A percentile compares a stretch with the other conserved stretches of the same genome.
These are phyloP conservation scores for Pezicula rhizophila DNA, from an alignment of 2,329 filamentous ascomycete species.

Conservation along the genomic window DNA sequence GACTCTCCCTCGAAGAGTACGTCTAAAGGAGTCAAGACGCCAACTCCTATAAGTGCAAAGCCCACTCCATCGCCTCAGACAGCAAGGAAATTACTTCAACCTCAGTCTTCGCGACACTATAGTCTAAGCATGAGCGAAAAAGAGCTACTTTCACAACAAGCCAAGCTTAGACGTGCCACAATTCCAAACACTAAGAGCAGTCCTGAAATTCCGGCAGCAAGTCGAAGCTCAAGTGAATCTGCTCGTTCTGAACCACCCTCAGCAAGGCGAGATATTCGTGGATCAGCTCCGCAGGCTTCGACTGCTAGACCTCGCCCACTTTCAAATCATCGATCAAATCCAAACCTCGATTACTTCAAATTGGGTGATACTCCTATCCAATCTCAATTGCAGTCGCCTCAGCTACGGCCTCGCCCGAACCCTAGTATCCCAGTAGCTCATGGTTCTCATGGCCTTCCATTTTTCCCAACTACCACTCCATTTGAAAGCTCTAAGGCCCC, in stretches of 20 bases:
- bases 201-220: conserved; percentile 11
- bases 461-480: conserved; percentile 22
- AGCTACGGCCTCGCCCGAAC: conserved; percentile 35
- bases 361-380: conserved; percentile 40
- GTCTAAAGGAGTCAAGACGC: conserved; percentile 33
- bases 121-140: conserved; percentile 42
- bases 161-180: conserved; percentile 52
- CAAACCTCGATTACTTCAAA: conserved; percentile 56
- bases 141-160: conserved; percentile 48
- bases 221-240: conserved; percentile 15
- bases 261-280: conserved; percentile 31
- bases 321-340: conserved; percentile 21
- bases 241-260: conserved; percentile 26
- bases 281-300: conserved; percentile 24
- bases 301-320: conserved; percentile 11
- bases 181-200: conserved; percentile 33
- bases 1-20: conserved; percentile 7
- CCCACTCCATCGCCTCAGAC: conserved; percentile 20
- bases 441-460: conserved; percentile 22
- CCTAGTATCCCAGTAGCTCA: conserved; percentile 7
- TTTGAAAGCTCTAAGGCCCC: conserved; percentile 34
- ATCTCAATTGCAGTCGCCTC: conserved; percentile 44
- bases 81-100: conserved; percentile 32
- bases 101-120: conserved; percentile 35
- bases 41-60: conserved; percentile 29